Evolutionary conservation across 1,284 basidiomycete species (phyloP), one percentile per base, ranked within the genome.

Genomic region (Ganoderma meredithae): DNA sequence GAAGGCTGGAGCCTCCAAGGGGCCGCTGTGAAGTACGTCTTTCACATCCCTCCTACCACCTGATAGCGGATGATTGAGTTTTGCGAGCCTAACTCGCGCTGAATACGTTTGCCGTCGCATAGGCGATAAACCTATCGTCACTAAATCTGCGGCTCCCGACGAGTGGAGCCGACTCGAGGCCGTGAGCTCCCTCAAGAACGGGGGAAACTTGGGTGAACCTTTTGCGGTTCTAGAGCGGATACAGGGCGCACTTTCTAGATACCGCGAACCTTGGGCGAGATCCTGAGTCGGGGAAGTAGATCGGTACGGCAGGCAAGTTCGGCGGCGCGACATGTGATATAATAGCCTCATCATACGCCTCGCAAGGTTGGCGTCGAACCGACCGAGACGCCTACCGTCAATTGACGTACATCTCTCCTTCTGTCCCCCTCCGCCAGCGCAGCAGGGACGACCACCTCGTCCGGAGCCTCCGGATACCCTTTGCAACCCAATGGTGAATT

Each of bases 241-340:
- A 60, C 44, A 5, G 47, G 49, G 43, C 62, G 64, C 19, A n/a
- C 55, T 40, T 47, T 40, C 55, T 27, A 31, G 33, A 40, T 58
- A 40, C 60, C 65, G 60, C 69, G 69, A 69, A 69, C 64, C 40
- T 67, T 65, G 61, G 62, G 66, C 63, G 25, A 49, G 68, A 47
- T 52, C 60, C 6, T 33, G 55, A 36, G n/a, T 47, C 43, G 43
- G 52, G 39, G 19, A 60, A 60, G 36, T 39, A 40, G 33, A 40
- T 60, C 58, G 39, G 39, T 60, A 40, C 58, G 39, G 39, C 12
- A 41, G 22, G 58, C 58, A 19, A 22, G 22, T n/a, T 60, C 58
- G 39, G 13, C 41, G 27, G 55, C 40, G 40, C 53, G 60, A 60
- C 22, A 60, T 67, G 69, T 70, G 65, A 70, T 70, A 60, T 66